Evolutionary conservation across 306 rosid genomes (phyloP).

Genomic region (Inga oerstediana): DNA sequence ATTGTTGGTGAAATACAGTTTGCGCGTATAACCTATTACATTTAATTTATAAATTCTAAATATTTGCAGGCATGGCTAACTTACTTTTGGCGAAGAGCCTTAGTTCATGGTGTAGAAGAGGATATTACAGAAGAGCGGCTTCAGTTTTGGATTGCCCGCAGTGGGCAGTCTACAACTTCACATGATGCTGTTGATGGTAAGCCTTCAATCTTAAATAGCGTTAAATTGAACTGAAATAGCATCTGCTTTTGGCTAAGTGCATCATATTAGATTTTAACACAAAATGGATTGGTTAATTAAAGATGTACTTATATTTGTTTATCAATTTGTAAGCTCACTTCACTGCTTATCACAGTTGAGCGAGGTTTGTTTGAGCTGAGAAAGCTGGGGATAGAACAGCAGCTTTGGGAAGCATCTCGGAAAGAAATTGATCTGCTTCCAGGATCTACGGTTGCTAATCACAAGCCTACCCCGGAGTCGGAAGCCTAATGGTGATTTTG

Average conservation of each 20-base stretch:
- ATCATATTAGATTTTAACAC: background rate
- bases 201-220: conserved; percentile 25
- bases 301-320: conserved; percentile 20
- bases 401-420: conserved; percentile 98
- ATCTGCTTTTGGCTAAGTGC: conserved; percentile 3
- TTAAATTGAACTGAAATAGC: background rate
- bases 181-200: conserved; percentile 98
- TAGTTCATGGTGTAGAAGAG: conserved; percentile 81
- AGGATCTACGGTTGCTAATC: conserved; percentile 46
- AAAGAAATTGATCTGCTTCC: conserved; percentile 75
- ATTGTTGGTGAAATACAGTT: background rate
- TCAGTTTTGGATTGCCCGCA: conserved; percentile 80
- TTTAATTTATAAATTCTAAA: background rate
- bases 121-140: conserved; percentile 91
- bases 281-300: conserved; percentile 5
- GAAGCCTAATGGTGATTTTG: conserved; percentile 48
- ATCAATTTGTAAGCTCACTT: conserved; percentile 18
- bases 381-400: conserved; percentile 91
- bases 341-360: conserved; percentile 64
- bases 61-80: conserved; percentile 74
- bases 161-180: conserved; percentile 75
- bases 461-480: conserved; percentile 57
- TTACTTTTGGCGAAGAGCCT: conserved; percentile 98
- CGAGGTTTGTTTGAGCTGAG: conserved; percentile 87
- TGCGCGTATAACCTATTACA: background rate